phyloP scores from a whole-genome alignment of 1,139 yeast genomes.

The Lodderomyces elongisporus region DNA sequence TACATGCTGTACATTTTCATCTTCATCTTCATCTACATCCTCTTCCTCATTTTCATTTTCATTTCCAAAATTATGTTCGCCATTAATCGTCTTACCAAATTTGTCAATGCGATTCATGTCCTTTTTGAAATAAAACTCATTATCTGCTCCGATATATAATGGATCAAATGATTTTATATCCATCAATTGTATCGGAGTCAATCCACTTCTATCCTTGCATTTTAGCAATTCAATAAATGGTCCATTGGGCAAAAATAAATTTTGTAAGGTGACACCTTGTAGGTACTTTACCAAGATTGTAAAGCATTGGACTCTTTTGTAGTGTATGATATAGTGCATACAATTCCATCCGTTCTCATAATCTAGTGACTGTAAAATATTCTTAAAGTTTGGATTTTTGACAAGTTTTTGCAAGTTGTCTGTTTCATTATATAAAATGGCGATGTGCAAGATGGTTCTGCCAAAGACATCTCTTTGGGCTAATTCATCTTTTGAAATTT shows the following conservation, averaged over 20 bases:
- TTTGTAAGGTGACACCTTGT: constrained; percentile 12
- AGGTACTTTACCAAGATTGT: constrained; percentile 41
- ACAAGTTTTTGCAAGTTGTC: constrained; percentile 43
- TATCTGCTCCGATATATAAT: constrained; percentile 34
- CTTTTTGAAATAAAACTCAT: constrained; percentile 15
- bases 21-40: constrained; percentile 4
- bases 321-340: constrained; percentile 61
- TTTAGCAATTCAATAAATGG: constrained; percentile 38
- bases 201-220: constrained; percentile 62
- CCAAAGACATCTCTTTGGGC: constrained; percentile 67
- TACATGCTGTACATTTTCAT: constrained; percentile 12
- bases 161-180: constrained; percentile 36
- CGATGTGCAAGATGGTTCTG: constrained; percentile 58
- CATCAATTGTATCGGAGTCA: constrained; percentile 58
- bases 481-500: constrained; percentile 39
- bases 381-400: constrained; percentile 37
- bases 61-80: constrained; percentile 6
- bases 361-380: constrained; percentile 46
- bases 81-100: not conserved
- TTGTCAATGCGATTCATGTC: constrained; percentile 7
- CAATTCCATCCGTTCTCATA: constrained; percentile 83
- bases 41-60: constrained; percentile 3
- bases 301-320: constrained; percentile 57
- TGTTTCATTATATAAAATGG: constrained; percentile 48
- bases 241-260: constrained; percentile 18